phyloP scores from a whole-genome alignment of 805 yeast genomes.

The baker's yeast (Saccharomyces cerevisiae) region DNA sequence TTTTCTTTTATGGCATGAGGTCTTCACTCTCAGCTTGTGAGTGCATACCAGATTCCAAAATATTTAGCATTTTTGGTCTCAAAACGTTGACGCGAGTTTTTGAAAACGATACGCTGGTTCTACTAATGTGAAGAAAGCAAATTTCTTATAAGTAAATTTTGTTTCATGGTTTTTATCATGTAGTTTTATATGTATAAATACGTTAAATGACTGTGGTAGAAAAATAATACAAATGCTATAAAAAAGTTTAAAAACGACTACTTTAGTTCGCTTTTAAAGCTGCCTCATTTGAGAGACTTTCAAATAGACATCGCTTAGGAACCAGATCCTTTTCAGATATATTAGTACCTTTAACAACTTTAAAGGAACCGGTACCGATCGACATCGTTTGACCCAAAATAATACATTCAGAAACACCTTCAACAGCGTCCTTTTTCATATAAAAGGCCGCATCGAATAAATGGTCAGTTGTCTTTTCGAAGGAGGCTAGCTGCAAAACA shows the following conservation, averaged over 20 bases:
- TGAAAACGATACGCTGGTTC: neutral
- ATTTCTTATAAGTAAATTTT: neutral
- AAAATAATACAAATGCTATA: neutral
- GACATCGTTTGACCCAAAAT: slow-evolving; percentile 96
- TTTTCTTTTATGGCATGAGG: neutral
- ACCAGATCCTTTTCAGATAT: slow-evolving; percentile 37
- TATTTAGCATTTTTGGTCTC: neutral
- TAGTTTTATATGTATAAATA: neutral
- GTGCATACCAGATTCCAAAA: neutral
- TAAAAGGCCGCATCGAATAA: slow-evolving; percentile 96
- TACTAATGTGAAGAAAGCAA: neutral
- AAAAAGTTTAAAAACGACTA: neutral
- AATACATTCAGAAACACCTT: slow-evolving; percentile 96
- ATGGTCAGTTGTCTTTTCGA: slow-evolving; percentile 97
- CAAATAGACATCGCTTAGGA: slow-evolving; percentile 41
- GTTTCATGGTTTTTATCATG: neutral
- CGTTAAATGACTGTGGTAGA: neutral
- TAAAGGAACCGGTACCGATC: slow-evolving; percentile 95
- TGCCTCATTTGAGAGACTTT: slow-evolving; percentile 29
- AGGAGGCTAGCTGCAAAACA: slow-evolving; percentile 91
- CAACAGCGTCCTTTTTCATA: slow-evolving; percentile 91
- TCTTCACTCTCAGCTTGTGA: neutral
- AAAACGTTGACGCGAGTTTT: neutral
- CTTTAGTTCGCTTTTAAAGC: neutral
- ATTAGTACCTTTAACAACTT: slow-evolving; percentile 57